Conservation (phyloP, 371 early-diverging fungal species). For the Mucor velutinosus region DNA sequence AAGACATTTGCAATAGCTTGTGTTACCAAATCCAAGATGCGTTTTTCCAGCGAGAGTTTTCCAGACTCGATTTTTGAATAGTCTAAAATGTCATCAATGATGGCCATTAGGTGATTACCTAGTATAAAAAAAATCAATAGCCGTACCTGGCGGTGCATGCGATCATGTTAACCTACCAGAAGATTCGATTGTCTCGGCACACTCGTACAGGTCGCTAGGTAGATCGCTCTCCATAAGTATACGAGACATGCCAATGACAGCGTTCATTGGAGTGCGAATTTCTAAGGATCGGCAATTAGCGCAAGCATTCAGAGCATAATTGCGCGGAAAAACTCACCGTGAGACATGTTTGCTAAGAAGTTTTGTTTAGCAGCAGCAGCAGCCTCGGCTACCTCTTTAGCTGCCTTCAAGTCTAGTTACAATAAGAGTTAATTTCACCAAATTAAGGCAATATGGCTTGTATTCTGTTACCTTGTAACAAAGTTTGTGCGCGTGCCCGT, state of each 20-base stretch:
- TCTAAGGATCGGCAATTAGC: conserved; percentile 14
- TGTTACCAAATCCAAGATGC: conserved; percentile 21
- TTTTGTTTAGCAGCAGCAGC: conserved; percentile 56
- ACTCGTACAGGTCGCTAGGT: conserved; percentile 54
- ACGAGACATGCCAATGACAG: conserved; percentile 63
- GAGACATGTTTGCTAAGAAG: conserved; percentile 65
- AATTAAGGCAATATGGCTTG: not conserved
- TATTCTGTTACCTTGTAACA: conserved; percentile 28
- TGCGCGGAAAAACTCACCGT: conserved; percentile 24
- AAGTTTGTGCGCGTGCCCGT: conserved; percentile 40
- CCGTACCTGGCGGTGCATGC: conserved; percentile 29
- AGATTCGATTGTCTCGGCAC: conserved; percentile 45
- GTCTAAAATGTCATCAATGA: conserved; percentile 45
- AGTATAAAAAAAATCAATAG: conserved; percentile 31
- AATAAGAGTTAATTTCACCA: not conserved
- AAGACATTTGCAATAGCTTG: conserved; percentile 15
- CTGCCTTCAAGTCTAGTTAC: conserved; percentile 43
- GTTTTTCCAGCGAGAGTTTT: conserved; percentile 35
- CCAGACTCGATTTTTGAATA: conserved; percentile 57
- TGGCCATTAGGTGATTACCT: conserved; percentile 13
- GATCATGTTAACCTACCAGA: conserved; percentile 9
- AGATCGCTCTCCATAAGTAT: conserved; percentile 53
- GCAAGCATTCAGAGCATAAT: not conserved
- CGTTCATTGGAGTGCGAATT: conserved; percentile 56
- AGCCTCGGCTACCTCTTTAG: conserved; percentile 57